Percentiles rank a stretch among this genome's conserved stretches.
Conservation (phyloP, 306 rosid genomes). For the Vicia villosa region DNA sequence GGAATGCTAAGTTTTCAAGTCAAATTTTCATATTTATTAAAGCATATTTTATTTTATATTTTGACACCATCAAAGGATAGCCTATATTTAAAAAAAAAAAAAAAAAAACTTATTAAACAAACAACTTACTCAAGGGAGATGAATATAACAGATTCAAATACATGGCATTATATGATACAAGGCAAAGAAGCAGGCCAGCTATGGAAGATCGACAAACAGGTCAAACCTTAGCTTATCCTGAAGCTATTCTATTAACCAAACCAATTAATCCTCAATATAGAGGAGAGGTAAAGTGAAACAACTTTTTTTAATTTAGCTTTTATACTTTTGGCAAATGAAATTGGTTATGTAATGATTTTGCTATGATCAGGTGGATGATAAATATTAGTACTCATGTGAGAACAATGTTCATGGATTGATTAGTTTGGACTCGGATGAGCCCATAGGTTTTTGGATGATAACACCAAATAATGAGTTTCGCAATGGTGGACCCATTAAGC, state of each 20-base stretch:
- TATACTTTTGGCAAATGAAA: too few relatives aligned
- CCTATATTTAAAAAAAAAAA: too few relatives aligned
- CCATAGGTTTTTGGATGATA: conserved; percentile 82
- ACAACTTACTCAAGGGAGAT: too few relatives aligned
- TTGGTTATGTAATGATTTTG: conserved; percentile 13
- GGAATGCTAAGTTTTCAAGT: too few relatives aligned
- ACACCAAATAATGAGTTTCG: conserved; percentile 77
- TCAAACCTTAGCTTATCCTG: conserved; percentile 56
- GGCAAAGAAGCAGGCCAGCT: conserved; percentile 73
- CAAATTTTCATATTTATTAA: too few relatives aligned
- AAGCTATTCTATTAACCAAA: conserved; percentile 67
- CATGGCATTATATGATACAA: conserved; percentile 65
- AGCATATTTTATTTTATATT: too few relatives aligned
- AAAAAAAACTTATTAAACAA: too few relatives aligned
- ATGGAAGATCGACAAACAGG: conserved; percentile 52
- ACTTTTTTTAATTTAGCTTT: neutral
- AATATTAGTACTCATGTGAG: conserved; percentile 77
- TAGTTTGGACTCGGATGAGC: conserved; percentile 38
- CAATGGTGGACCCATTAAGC: conserved; percentile 77
- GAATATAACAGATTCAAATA: too few relatives aligned
- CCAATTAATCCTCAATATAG: conserved; percentile 51
- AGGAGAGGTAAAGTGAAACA: conserved; percentile 69
- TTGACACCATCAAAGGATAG: too few relatives aligned
- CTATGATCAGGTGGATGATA: conserved; percentile 82
- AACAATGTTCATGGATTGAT: conserved; percentile 78